These are phyloP conservation scores for Phaeoacremonium minimum DNA, from an alignment of 2,329 filamentous ascomycete species.

Conservation along the genomic window DNA sequence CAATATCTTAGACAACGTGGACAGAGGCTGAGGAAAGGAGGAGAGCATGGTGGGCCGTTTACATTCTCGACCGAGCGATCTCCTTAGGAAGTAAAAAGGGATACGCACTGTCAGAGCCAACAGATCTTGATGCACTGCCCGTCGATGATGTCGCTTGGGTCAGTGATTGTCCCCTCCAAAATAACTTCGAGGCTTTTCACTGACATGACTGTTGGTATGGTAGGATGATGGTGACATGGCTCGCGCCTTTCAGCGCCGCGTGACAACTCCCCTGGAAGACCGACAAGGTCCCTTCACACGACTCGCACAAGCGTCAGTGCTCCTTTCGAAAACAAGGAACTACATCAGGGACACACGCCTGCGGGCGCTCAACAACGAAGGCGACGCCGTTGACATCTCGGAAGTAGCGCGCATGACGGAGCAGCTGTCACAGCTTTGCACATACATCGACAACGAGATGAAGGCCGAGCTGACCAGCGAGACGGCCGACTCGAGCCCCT, in stretches of 20 bases:
- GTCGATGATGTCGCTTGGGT: constrained; percentile 36
- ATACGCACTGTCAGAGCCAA: constrained; percentile 13
- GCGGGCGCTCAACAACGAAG: neutral
- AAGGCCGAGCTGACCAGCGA: constrained; percentile 2
- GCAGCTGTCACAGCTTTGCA: constrained; percentile 8
- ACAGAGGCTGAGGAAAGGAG: constrained; percentile 40
- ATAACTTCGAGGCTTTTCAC: neutral
- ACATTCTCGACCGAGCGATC: constrained; percentile 35
- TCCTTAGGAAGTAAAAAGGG: constrained; percentile 20
- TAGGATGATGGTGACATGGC: constrained; percentile 30
- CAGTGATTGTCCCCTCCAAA: constrained; percentile 4
- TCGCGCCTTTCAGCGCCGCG: constrained; percentile 19
- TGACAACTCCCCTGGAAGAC: constrained; percentile 37
- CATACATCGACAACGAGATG: constrained; percentile 8
- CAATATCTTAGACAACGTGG: constrained; percentile 36
- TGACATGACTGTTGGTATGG: constrained; percentile 11
- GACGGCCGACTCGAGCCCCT: neutral
- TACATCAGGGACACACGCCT: constrained; percentile 19
- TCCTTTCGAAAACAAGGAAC: constrained; percentile 25
- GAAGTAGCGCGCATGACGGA: constrained; percentile 9
- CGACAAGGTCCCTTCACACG: constrained; percentile 45
- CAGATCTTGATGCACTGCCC: constrained; percentile 21
- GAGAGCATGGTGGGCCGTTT: constrained; percentile 43
- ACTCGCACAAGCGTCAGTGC: constrained; percentile 33
- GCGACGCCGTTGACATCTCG: neutral